Evolutionary conservation across 257 asterid species (phyloP).

Genomic region (Henckelia pumila): DNA sequence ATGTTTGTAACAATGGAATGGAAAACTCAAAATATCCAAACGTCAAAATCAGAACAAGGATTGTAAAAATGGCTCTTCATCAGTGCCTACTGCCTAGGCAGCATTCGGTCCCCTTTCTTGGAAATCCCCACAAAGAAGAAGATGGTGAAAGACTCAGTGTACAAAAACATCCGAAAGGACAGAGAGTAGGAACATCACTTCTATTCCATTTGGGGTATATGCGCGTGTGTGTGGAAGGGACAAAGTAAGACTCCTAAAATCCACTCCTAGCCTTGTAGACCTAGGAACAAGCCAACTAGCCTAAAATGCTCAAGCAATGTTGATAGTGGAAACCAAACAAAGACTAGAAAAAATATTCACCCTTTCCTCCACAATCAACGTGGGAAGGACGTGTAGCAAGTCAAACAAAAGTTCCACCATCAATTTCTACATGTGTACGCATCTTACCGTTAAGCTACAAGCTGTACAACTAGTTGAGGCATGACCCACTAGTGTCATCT

Average conservation of each 20-base stretch:
- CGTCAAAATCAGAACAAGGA: neutral
- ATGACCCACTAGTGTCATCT: conserved; percentile 84
- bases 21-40: neutral
- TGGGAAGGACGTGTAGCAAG: neutral
- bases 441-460: conserved; percentile 72
- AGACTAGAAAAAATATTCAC: neutral
- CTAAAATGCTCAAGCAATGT: neutral
- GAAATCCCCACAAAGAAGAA: neutral
- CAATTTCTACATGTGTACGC: neutral
- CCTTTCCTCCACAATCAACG: neutral
- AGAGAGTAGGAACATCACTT: neutral
- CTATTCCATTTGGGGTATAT: neutral
- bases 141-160: neutral
- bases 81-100: neutral
- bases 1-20: neutral
- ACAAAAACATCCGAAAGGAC: neutral
- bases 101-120: neutral
- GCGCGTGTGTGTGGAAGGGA: neutral
- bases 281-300: neutral
- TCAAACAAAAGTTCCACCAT: neutral
- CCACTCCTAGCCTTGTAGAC: neutral
- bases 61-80: no score
- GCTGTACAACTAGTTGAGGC: conserved; percentile 92
- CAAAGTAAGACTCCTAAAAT: neutral
- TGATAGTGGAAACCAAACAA: neutral